Evolutionary conservation across 495 filamentous ascomycete species (phyloP), one percentile per base, ranked within the genome.

Genomic region (Aspergillus panamensis): DNA sequence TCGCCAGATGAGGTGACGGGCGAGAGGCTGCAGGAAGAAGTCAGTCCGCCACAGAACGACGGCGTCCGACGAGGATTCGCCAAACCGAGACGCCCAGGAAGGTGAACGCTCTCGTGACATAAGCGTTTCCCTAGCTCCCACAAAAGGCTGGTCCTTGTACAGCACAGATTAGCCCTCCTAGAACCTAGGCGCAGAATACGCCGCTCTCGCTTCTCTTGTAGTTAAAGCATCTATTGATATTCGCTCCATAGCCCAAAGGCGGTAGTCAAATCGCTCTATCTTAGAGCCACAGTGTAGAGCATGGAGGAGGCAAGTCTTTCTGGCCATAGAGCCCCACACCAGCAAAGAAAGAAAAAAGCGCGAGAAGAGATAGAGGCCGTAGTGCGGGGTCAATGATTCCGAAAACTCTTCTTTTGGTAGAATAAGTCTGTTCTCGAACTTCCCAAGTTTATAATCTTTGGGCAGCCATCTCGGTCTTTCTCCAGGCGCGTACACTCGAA

Each of bases 401-500:
- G 73, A 72, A 86, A 87, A 80, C 82, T 85, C 72, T 89, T 89
- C 73, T 87, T 87, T 74, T 89, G 86, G 74, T 90, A 93, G 67
- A 93, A 88, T 69, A 98, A 79, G 82, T 99, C 94, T 57, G 95
- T 97, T 75, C 94, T 82, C 53, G 89, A 93, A 78, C 87, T 92
- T 48, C 94, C 94, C 69, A 99, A 67, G 70, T 99, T 99, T 66
- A 99, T 97, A 76, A 99, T 99, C 83, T 99, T 99, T 37, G 94
- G 94, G 73, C 94, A 99, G 3, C 94, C 94, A 67, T 99, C 94
- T 53, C 94, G 82, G 69, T 99, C 94, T 74, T 97, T 97, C 73
- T 99, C 94, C 2, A 99, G 74, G 13, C 94, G 86, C 49, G 94
- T 99, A 72, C 94, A 99, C 70, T 99, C 95, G 69, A 96, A 97